Base-by-base conservation (phyloP, 1,139 yeast genomes). In the Groenewaldozyma sp. region DNA sequence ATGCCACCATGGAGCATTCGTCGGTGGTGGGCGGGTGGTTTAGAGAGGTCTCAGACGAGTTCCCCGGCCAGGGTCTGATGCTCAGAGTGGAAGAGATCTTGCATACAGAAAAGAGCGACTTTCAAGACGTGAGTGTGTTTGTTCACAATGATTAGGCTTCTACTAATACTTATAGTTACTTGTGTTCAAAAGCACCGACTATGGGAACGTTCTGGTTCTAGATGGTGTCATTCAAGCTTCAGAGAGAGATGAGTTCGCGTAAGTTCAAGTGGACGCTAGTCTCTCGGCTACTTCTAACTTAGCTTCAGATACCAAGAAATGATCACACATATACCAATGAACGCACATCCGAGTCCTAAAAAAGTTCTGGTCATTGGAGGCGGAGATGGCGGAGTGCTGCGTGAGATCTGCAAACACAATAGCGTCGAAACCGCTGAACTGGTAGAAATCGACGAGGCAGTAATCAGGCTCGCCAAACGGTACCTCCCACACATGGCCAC, bases 11-110 rank as follows among this genome's bases (percentile, higher is more conserved):
- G n/a, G n/a, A n/a, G n/a, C 67, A 62, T 51, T 54, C 60, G 36
- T 49, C 64, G 24, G 59, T 63, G 37, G 47, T 48, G 35, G 53
- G 86, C 63, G 96, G 95, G 44, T 88, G 97, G 97, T 88, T 88
- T 61, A 76, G 80, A 49, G 97, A 88, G 63, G 71, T 81, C 46
- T 81, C 84, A 46, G 86, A 86, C 58, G 80, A 83, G 56, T 91
- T 94, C 81, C 96, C 96, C 13, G 98, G 98, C 41, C 96, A 88
- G 68, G 96, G 95, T 42, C 76, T 91, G 75, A 75, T 86, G 37
- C 71, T 91, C 49, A 74, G 75, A 52, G 96, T 91, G 32, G 80
- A 84, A 50, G 68, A 79, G 60, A 72, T 84, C 38, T 71, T 86
- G 47, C 81, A 82, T 64, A 77, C 74, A 43, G 91, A 77, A 51